These are phyloP conservation scores for Chrysanthemum makinoi DNA, from an alignment of 129 eudicot species.

Conservation along the genomic window DNA sequence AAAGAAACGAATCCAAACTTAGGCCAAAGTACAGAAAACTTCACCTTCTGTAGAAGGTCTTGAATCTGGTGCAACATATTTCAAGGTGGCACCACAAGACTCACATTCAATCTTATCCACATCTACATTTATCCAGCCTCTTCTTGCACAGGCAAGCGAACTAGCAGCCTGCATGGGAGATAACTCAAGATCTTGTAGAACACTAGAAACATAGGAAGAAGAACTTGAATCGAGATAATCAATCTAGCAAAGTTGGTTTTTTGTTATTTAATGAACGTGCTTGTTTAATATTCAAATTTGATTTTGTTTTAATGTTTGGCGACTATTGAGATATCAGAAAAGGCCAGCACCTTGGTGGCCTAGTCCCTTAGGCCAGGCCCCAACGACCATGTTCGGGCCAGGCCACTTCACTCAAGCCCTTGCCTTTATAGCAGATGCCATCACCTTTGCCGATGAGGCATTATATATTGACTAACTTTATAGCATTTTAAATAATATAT, in stretches of 20 bases:
- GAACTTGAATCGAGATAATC: background rate
- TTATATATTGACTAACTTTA: no score
- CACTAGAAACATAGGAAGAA: background rate
- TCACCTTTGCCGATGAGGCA: no score
- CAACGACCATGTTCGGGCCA: no score
- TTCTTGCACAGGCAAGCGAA: constrained; percentile 80
- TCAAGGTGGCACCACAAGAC: constrained; percentile 80
- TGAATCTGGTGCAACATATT: constrained; percentile 50
- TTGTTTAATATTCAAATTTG: background rate
- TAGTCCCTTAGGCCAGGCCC: no score
- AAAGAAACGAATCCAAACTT: no score
- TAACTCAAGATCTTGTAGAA: background rate
- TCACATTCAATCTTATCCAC: constrained; percentile 81
- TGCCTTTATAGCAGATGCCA: no score
- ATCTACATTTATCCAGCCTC: constrained; percentile 90
- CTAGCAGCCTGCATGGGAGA: constrained; percentile 18
- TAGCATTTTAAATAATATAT: no score
- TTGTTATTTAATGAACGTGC: background rate
- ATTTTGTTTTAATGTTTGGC: no score
- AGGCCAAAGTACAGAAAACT: background rate
- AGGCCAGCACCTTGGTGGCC: no score
- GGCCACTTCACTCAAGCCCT: no score
- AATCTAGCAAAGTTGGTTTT: background rate
- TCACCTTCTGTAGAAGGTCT: constrained; percentile 47
- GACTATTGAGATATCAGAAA: no score